These are phyloP conservation scores for Mucor lusitanicus DNA, from an alignment of 371 early-diverging fungal species.

Conservation along the genomic window DNA sequence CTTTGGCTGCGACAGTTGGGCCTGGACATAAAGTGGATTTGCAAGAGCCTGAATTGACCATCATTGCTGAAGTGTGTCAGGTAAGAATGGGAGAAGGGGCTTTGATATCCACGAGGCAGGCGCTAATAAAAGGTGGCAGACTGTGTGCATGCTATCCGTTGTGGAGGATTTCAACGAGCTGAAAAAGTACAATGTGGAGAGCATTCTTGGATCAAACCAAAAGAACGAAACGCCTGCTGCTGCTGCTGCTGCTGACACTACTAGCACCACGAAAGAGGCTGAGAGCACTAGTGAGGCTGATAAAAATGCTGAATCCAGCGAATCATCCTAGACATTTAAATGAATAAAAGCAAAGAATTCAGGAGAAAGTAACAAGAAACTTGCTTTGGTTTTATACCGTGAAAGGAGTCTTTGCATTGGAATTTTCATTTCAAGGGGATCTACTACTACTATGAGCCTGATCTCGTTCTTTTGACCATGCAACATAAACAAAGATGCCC, in stretches of 20 bases:
- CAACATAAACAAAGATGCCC: not conserved
- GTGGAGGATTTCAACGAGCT: slow-evolving; percentile 64
- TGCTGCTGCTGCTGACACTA: not conserved
- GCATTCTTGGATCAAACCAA: slow-evolving; percentile 38
- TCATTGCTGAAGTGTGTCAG: slow-evolving; percentile 75
- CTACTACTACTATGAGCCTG: no score
- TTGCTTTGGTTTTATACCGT: not conserved
- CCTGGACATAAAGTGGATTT: slow-evolving; percentile 64
- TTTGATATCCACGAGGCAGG: not conserved
- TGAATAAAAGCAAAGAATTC: not conserved
- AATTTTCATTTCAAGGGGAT: not conserved
- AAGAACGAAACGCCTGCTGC: not conserved
- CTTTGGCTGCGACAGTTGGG: slow-evolving; percentile 58
- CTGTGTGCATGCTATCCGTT: slow-evolving; percentile 73
- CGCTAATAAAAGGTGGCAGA: slow-evolving; percentile 30
- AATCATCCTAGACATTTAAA: not conserved
- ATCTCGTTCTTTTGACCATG: no score
- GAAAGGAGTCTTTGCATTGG: slow-evolving; percentile 1
- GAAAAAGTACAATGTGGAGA: slow-evolving; percentile 72
- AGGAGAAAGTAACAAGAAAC: not conserved
- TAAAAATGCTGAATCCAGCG: not conserved
- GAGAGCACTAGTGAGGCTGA: not conserved
- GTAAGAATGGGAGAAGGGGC: slow-evolving; percentile 26
- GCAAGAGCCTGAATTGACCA: slow-evolving; percentile 58
- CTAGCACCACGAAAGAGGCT: not conserved